A percentile compares a stretch with the other conserved stretches of the same genome.
Conservation (phyloP, 352 stramenopile species). For the Pythium pyrilobum region DNA sequence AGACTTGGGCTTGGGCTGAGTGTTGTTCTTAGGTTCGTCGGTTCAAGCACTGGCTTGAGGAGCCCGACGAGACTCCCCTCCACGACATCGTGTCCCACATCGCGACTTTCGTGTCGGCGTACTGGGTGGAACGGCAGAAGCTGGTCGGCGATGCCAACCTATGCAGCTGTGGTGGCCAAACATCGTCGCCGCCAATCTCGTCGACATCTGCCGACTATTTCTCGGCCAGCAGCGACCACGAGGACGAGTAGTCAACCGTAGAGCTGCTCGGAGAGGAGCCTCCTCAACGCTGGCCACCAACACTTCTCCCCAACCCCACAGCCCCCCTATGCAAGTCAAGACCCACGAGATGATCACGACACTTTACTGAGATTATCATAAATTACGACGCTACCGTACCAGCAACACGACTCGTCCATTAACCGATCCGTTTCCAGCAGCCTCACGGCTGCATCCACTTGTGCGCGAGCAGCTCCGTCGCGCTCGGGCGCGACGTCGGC, state of each 20-base stretch:
- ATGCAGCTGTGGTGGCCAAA: too few species aligned
- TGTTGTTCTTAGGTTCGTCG: background rate
- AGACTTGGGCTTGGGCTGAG: background rate
- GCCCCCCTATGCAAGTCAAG: too few species aligned
- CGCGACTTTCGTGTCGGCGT: constrained; percentile 3
- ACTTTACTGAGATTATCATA: constrained; percentile 1
- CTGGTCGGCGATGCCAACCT: too few species aligned
- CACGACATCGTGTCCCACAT: background rate
- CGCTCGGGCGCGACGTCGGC: constrained; percentile 55
- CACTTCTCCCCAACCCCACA: too few species aligned
- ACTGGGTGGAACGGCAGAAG: background rate
- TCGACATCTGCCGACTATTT: too few species aligned
- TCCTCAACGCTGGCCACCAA: too few species aligned
- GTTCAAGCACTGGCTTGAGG: background rate
- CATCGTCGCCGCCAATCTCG: too few species aligned
- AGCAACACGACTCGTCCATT: background rate
- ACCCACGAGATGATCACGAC: too few species aligned
- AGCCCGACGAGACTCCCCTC: background rate
- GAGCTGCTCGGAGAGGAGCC: too few species aligned
- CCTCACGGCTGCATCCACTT: constrained; percentile 36
- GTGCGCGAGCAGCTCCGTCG: constrained; percentile 47
- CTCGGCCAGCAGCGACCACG: too few species aligned
- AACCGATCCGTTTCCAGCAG: background rate
- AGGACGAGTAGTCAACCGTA: too few species aligned
- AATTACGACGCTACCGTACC: constrained; percentile 18